Conservation (phyloP, 805 yeast species). For the Yarrowia sp. region DNA sequence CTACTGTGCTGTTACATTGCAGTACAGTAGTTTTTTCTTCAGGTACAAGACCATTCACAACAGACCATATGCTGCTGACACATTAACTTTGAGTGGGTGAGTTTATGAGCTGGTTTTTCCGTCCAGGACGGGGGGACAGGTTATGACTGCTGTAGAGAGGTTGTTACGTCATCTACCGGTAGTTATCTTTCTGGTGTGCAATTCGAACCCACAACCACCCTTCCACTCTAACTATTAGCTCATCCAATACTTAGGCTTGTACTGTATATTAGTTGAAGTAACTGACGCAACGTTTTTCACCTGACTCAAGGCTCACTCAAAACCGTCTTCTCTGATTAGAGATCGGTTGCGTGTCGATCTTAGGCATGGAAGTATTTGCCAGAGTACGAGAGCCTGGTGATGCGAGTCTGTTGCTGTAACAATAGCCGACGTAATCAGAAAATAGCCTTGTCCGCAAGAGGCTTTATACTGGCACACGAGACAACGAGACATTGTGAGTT, state of each 20-base stretch:
- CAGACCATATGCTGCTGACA: too few species aligned
- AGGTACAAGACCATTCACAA: too few species aligned
- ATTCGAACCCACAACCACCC: too few species aligned
- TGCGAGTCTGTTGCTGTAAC: background rate
- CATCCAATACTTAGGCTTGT: too few species aligned
- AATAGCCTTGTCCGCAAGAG: background rate
- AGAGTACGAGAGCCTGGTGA: background rate
- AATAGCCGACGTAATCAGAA: background rate
- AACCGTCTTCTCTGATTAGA: background rate
- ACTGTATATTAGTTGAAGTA: too few species aligned
- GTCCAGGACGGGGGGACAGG: background rate
- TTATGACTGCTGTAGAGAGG: background rate
- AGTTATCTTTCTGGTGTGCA: too few species aligned
- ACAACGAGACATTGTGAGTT: background rate
- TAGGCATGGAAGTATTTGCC: background rate
- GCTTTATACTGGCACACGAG: background rate
- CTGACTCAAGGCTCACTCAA: background rate
- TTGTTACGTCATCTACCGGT: too few species aligned
- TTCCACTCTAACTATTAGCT: too few species aligned
- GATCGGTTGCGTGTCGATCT: constrained; percentile 1
- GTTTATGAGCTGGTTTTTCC: constrained; percentile 4
- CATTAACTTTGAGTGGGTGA: constrained; percentile 1
- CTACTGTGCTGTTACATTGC: background rate
- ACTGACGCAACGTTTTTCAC: background rate
- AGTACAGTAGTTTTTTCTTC: background rate